Conservation (phyloP, 2,329 filamentous ascomycete species). For the Chrysoporthe austroafricana region DNA sequence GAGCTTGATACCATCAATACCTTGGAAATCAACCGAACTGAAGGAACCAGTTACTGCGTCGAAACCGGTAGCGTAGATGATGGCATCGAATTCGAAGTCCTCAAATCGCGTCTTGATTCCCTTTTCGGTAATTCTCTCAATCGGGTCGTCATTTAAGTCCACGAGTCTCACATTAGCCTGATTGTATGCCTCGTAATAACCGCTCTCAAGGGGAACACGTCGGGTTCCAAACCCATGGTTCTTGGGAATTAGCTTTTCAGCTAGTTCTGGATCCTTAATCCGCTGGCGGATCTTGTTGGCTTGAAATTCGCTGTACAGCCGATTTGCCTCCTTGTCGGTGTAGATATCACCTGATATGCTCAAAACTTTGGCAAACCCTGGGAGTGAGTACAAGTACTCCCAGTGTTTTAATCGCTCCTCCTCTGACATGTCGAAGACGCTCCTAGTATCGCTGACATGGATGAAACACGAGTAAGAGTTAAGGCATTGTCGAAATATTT, state of each 20-base stretch:
- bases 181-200: slow-evolving; percentile 42
- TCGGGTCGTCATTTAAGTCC: slow-evolving; percentile 33
- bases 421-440: slow-evolving; percentile 46
- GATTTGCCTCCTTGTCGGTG: slow-evolving; percentile 44
- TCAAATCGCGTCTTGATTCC: slow-evolving; percentile 33
- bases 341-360: slow-evolving; percentile 43
- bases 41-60: slow-evolving; percentile 44
- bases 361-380: slow-evolving; percentile 47
- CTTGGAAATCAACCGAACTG: background rate
- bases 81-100: slow-evolving; percentile 11
- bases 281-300: slow-evolving; percentile 40
- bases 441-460: slow-evolving; percentile 37
- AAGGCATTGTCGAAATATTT: slow-evolving; percentile 47
- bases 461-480: slow-evolving; percentile 54
- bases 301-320: slow-evolving; percentile 41
- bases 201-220: slow-evolving; percentile 32
- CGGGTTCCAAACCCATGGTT: slow-evolving; percentile 44
- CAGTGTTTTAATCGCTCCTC: slow-evolving; percentile 45
- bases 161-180: slow-evolving; percentile 39
- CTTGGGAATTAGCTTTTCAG: slow-evolving; percentile 44
- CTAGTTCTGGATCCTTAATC: slow-evolving; percentile 42
- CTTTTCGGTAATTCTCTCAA: slow-evolving; percentile 32
- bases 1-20: background rate
- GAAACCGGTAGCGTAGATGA: slow-evolving; percentile 45
- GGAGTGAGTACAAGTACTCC: slow-evolving; percentile 42